Conservation (phyloP, 768 basidiomycete genomes). For the Gymnopilus junonius region DNA sequence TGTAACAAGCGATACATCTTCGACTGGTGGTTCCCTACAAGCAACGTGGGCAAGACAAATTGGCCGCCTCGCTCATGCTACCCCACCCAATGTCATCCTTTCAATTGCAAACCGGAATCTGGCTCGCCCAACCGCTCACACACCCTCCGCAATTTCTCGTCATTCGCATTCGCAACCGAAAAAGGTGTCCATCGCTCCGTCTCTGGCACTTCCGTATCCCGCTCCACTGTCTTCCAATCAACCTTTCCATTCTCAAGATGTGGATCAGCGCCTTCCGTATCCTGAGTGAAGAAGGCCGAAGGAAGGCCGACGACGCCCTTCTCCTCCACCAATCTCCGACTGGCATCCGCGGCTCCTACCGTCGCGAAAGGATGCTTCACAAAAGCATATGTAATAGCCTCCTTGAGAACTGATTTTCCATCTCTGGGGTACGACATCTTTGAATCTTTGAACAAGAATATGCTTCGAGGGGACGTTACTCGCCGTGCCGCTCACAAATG, state of each 20-base stretch:
- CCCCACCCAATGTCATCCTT: too few species aligned
- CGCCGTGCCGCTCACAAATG: conserved; percentile 57
- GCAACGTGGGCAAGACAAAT: too few species aligned
- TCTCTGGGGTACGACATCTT: conserved; percentile 42
- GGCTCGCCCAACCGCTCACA: conserved; percentile 50
- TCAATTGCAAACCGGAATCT: too few species aligned
- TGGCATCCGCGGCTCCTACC: conserved; percentile 54
- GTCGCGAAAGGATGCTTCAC: conserved; percentile 66
- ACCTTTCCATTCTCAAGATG: conserved; percentile 30
- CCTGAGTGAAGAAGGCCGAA: conserved; percentile 60
- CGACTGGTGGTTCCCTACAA: too few species aligned
- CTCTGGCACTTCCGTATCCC: conserved; percentile 33
- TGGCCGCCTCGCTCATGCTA: too few species aligned
- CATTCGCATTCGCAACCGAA: conserved; percentile 78
- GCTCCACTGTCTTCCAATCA: conserved; percentile 25
- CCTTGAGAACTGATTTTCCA: conserved; percentile 73
- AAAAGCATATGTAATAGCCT: conserved; percentile 82
- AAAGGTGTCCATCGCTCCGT: conserved; percentile 74
- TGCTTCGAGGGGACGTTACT: conserved; percentile 55
- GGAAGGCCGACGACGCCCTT: conserved; percentile 72
- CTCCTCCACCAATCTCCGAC: conserved; percentile 59
- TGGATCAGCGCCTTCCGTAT: conserved; percentile 31
- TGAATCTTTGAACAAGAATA: conserved; percentile 62
- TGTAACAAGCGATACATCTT: too few species aligned
- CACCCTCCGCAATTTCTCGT: conserved; percentile 49